These are phyloP conservation scores for Bidens hawaiensis DNA, from an alignment of 140 eudicot species.

Conservation along the genomic window DNA sequence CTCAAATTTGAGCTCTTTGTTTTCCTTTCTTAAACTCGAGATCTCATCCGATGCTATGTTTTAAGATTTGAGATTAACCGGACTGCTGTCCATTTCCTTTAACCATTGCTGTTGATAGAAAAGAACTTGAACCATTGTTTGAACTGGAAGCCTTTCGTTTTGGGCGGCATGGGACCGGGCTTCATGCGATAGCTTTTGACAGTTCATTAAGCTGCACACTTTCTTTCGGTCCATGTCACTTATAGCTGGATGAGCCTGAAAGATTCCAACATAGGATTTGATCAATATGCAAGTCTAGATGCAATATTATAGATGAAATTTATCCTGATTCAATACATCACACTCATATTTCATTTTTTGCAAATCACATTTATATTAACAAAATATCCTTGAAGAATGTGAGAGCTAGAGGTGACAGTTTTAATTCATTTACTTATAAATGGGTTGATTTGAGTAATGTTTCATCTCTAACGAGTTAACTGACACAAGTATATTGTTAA, in stretches of 20 bases:
- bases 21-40: conserved; percentile 49
- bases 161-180: conserved; percentile 97
- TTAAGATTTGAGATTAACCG: conserved; percentile 4
- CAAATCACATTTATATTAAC: too few relatives aligned
- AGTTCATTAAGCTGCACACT: conserved; percentile 90
- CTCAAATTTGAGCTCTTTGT: conserved; percentile 78
- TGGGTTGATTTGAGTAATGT: too few relatives aligned
- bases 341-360: too few relatives aligned
- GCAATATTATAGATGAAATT: not conserved
- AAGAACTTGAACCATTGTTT: conserved; percentile 86
- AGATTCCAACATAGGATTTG: not conserved
- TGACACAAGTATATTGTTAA: too few relatives aligned
- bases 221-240: conserved; percentile 80
- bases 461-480: too few relatives aligned
- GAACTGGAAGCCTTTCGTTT: conserved; percentile 87
- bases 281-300: not conserved
- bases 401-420: too few relatives aligned
- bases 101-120: conserved; percentile 88
- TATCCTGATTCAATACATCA: too few relatives aligned
- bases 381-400: too few relatives aligned
- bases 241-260: conserved; percentile 73
- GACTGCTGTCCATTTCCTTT: conserved; percentile 39
- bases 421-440: too few relatives aligned
- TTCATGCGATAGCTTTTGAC: conserved; percentile 83
- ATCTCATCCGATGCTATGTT: conserved; percentile 38